Evolutionary conservation across 192 early-diverging fungal species (phyloP), one percentile per base, ranked within the genome.

Genomic region (Rhizophagus prolifer): DNA sequence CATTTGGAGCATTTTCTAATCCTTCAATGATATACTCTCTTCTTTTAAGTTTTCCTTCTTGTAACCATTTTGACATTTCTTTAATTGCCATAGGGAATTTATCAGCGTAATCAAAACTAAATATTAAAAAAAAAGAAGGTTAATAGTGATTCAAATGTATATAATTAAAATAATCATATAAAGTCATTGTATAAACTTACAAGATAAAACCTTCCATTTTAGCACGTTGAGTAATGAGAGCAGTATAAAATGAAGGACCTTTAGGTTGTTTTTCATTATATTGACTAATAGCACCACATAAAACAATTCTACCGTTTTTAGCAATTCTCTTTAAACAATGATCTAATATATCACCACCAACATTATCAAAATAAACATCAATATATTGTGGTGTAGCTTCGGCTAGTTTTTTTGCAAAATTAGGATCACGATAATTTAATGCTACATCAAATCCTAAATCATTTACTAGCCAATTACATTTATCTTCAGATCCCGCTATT

Each of bases 361-460:
- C 83, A 73, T 88, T 88, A 76, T 88, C 87, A 69, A 88, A 88
- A 79, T 82, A 88, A 65, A 88, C 78, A 62, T 86, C 87, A 23
- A 85, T 85, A 46, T 80, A 67, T 58, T 84, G 82, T 3, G 84
- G 84, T 19, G 85, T 83, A 7, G 76, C 86, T 8, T 75, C 77
- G 9, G 9, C 28, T 19, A 88, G 66, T 44, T 84, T 77, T 64
- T 79, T 74, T 64, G 78, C 73, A 70, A 87, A 87, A 0, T 84
- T 80, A 58, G 80, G 77, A 38, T 78, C 79, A 64, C 85, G 87
- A 79, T 88, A 88, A 77, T 88, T 86, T 68, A 88, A 75, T 1
- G 82, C 85, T 12, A 82, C 79, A 60, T 88, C 87, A 77, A 84
- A 74, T 44, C 87, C 87, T 0, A 88, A 79, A 19, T 86, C 82